Evolutionary conservation across 2,329 filamentous ascomycete genomes (phyloP).

Genomic region (Apiospora saccharicola): DNA sequence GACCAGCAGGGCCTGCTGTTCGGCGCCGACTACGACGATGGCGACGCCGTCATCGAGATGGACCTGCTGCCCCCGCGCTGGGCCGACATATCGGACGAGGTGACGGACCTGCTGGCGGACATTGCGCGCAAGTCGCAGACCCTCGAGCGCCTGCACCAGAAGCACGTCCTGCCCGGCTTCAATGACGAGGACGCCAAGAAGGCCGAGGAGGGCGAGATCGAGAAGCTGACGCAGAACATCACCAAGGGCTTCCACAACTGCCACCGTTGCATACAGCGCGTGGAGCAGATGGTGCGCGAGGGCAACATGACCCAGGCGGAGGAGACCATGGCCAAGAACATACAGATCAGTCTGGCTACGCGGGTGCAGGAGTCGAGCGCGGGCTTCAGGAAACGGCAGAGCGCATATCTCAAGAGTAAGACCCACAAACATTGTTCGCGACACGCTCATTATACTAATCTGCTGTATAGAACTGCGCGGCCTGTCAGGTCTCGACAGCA

Average conservation of each 20-base stretch:
- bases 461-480: conserved; percentile 71
- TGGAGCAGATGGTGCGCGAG: conserved; percentile 87
- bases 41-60: conserved; percentile 98
- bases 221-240: conserved; percentile 87
- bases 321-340: conserved; percentile 94
- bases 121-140: conserved; percentile 84
- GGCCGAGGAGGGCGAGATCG: conserved; percentile 88
- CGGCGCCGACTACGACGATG: conserved; percentile 81
- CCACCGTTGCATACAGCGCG: conserved; percentile 84
- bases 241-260: conserved; percentile 90
- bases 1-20: conserved; percentile 83
- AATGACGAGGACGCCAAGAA: conserved; percentile 92
- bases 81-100: conserved; percentile 94
- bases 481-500: conserved; percentile 66
- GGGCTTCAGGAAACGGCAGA: conserved; percentile 95
- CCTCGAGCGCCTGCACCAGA: conserved; percentile 93
- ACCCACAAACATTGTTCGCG: conserved; percentile 11
- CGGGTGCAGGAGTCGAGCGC: conserved; percentile 92
- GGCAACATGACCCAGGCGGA: conserved; percentile 82
- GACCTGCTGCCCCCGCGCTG: conserved; percentile 93
- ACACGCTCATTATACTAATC: conserved; percentile 3
- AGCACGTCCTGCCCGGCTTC: conserved; percentile 95
- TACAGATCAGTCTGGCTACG: conserved; percentile 88
- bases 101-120: conserved; percentile 80
- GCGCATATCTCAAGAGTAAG: conserved; percentile 91